Evolutionary conservation across 805 yeast species (phyloP).

Genomic region (Peterozyma xylosa): DNA sequence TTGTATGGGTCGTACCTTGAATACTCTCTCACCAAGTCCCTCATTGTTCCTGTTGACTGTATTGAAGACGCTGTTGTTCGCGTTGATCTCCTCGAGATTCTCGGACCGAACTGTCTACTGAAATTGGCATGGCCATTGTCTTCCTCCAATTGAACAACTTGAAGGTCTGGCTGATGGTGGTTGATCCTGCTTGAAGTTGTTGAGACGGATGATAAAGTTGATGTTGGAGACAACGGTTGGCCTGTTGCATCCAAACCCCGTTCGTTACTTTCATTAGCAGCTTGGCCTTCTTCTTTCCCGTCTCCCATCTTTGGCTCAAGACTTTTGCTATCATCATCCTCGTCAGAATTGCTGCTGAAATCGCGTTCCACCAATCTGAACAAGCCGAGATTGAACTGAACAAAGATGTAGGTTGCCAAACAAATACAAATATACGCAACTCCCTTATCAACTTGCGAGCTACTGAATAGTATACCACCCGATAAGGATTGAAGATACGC

Average conservation of each 20-base stretch:
- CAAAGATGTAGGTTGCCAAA: constrained; percentile 42
- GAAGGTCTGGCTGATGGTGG: neutral
- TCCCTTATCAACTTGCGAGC: constrained; percentile 23
- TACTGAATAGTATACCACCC: constrained; percentile 27
- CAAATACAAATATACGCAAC: constrained; percentile 51
- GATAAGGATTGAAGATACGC: constrained; percentile 67
- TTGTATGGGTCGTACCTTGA: constrained; percentile 26
- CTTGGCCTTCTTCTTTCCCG: neutral
- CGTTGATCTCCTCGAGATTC: constrained; percentile 5
- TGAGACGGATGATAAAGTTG: constrained; percentile 8
- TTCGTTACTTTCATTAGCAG: neutral
- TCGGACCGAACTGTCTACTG: neutral
- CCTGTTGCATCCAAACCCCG: constrained; percentile 3
- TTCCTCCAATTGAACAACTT: constrained; percentile 4
- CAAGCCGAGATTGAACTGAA: constrained; percentile 46
- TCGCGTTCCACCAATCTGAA: constrained; percentile 44
- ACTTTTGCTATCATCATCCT: constrained; percentile 7
- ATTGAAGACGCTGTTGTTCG: constrained; percentile 5
- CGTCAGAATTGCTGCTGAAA: constrained; percentile 25
- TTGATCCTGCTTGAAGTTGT: neutral
- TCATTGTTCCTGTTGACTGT: constrained; percentile 1
- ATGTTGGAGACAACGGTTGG: constrained; percentile 6
- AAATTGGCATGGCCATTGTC: neutral
- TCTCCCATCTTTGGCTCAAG: neutral
- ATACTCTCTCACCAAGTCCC: constrained; percentile 20